Evolutionary conservation across 116 monocot species (phyloP), one percentile per base, ranked within the genome.

Genomic region (Trichopus zeylanicus): DNA sequence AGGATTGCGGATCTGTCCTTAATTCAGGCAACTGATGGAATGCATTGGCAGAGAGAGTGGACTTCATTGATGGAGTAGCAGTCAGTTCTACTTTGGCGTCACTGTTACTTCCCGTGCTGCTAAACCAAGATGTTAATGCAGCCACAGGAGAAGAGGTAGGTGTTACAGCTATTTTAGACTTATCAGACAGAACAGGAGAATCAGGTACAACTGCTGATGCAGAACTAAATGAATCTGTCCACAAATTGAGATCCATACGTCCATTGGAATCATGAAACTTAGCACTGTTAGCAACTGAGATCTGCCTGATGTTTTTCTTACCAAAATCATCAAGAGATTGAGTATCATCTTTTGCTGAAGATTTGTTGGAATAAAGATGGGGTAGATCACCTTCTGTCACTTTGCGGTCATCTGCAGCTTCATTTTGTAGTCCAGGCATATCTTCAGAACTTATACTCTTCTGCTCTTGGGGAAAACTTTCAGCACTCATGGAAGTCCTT

Each of bases 131-230:
- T 59, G 92, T 75, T 28, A 88, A 70, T 28, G 85, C 82, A 63
- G 74, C 9, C 38, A 83, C 78, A 60, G 98, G 85, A 31, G 88
- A 91, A 28, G 88, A 60, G 65, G 61, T 60, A 29, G 90, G 85
- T 33, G 82, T 85, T 8, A 69, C 42, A 7, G 56, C 48, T 51
- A 56, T 3, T 64, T 78, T 88, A 11, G 98, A 82, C 73, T 75
- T 92, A 65, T 92, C 98, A 58, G 85, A 88, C 2, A 72, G 66
- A 64, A 63, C 53, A 66, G 98, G 98, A 83, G 92, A 99, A 74
- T 63, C 66, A 48, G 70, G 80, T 16, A 69, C 48, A 69, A 71
- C 52, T 34, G 70, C 23, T 48, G 86, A 67, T 55, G 65, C 62
- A 54, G 87, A 78, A 53, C 35, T 76, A 30, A 68, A 62, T 22